Conservation (phyloP, 805 yeast species). For the Candida maltosa region DNA sequence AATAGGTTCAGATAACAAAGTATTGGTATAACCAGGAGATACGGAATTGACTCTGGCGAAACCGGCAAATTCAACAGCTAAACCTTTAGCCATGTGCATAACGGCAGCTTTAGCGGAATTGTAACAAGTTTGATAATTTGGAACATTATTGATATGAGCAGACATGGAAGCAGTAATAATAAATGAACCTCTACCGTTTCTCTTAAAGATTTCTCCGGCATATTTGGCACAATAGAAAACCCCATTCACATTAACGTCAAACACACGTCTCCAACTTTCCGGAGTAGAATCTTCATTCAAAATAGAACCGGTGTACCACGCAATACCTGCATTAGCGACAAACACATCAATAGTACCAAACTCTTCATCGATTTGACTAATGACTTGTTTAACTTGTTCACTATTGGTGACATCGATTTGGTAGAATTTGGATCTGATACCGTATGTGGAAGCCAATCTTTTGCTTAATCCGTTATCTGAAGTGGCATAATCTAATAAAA, state of each 20-base stretch:
- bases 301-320: constrained; percentile 44
- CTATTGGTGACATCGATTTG: constrained; percentile 38
- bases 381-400: constrained; percentile 32
- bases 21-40: constrained; percentile 83
- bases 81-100: constrained; percentile 68
- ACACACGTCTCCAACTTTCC: constrained; percentile 66
- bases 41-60: constrained; percentile 82
- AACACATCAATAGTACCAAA: constrained; percentile 40
- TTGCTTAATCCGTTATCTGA: constrained; percentile 21
- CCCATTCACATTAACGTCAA: constrained; percentile 75
- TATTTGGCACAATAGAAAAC: constrained; percentile 76
- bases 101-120: constrained; percentile 87
- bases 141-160: constrained; percentile 81
- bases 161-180: constrained; percentile 88
- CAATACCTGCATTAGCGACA: constrained; percentile 47
- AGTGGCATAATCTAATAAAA: constrained; percentile 37
- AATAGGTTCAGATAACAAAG: constrained; percentile 55
- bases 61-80: constrained; percentile 84
- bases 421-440: constrained; percentile 18
- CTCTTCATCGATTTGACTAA: constrained; percentile 25
- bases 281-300: constrained; percentile 44
- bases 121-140: constrained; percentile 83
- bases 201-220: constrained; percentile 68
- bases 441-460: constrained; percentile 3
- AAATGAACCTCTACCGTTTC: constrained; percentile 73